Evolutionary conservation across 352 stramenopile species (phyloP), one percentile per base, ranked within the genome.

Genomic region (Phytopythium kandeliae): DNA sequence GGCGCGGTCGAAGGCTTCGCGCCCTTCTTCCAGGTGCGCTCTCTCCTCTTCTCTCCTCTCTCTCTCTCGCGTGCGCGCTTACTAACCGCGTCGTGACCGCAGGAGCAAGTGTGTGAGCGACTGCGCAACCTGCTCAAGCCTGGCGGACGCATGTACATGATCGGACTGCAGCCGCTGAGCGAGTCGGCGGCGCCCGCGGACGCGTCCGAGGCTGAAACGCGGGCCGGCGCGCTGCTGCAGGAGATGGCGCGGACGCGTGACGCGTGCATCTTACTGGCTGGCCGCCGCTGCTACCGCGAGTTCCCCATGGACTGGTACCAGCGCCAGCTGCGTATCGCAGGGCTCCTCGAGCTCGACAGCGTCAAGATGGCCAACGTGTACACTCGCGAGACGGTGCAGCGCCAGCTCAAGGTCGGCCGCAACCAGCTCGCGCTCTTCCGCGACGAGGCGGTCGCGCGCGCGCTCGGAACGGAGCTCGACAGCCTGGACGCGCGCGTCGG

Each of bases 1-100:
- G 91, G 91, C 43, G 88, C 91, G 12, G 92, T 97, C 50, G 91
- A 97, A 57, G 91, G 89, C 19, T 97, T 97, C 63, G 80, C 74
- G 31, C 89, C 91, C 0, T 97, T 95, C 62, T 91, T 82, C 55
- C 89, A 97, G 65, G 80, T 59, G 7, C 89, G 58, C 11, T 55
- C 21, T 28, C 11, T 10, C 21, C 10, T 8, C 11, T 19, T 24
- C 7, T 19, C n/a, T 25, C 36, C n/a, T 40, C 16, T 1, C 17
- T 13, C 19, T 19, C 15, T 19, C 10, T 4, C 13, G 15, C 1
- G 13, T 4, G 16, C 13, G 15, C 1, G 10, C 10, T 17, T 10
- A 13, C 36, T 7, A n/a, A 34, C 48, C 51, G 12, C 22, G 26
- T 24, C 25, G 22, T 45, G 19, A 19, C 2, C 5, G 30, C 46